Evolutionary conservation across 495 filamentous ascomycete genomes (phyloP), one percentile per base, ranked within the genome.

Genomic region (Hypoxylon subgilvum): DNA sequence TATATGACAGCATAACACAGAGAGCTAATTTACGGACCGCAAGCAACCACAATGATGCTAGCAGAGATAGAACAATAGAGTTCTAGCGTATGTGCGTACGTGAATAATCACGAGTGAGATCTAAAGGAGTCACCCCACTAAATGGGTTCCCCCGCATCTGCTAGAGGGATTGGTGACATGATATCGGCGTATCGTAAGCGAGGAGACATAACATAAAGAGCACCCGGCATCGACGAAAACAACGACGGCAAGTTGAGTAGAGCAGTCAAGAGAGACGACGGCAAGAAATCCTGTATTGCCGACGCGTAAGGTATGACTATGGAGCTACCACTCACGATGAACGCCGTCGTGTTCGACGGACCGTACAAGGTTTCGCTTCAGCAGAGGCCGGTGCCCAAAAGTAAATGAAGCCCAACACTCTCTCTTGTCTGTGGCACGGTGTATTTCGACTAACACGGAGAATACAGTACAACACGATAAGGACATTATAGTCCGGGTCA

Each of bases 401-500:
- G 77, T 75, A 60, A 61, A 73, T 52, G 9, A 40, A 36, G 10
- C 34, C 41, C 13, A 12, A 16, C 14, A 3, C n/a, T 17, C 14
- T 18, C 34, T 2, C 34, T 9, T 9, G 13, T 18, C 21, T 19
- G 13, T 42, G 13, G 21, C 21, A 42, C 44, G 12, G 21, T 4
- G 32, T n/a, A 44, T 16, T 19, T 25, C 23, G 18, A 40, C 56
- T 58, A 56, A 65, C 39, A 34, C 39, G 41, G 25, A 30, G 5
- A 7, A 66, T 39, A 82, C 74, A 67, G 84, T 97, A 48, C 76
- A 87, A 59, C 79, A 90, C 22, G 75, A 84, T 9, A 84, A 79
- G 46, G 93, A 97, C 74, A 81, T 91, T 48, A 84, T 97, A 48
- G 85, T 96, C 56, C 93, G 92, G 72, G 90, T 96, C 40, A 80